A percentile compares a stretch with the other conserved stretches of the same genome.
phyloP scores from a whole-genome alignment of 176 grass and related monocot genomes.

The Bothriochloa decipiens region DNA sequence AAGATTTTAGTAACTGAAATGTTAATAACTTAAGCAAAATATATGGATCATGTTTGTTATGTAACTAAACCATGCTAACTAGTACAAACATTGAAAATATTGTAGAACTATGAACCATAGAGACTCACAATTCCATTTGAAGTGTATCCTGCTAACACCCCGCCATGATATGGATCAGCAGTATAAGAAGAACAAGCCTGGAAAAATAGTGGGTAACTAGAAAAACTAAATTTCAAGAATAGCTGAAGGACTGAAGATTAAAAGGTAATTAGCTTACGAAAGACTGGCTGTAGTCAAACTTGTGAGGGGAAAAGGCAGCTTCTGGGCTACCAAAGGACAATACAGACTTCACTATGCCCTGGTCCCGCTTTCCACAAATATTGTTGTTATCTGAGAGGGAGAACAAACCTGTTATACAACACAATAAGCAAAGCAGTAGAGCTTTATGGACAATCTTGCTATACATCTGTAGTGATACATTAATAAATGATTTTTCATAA shows the following conservation, averaged over 20 bases:
- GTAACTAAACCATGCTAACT: neutral
- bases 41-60: neutral
- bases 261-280: constrained; percentile 49
- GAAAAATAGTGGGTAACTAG: constrained; percentile 2
- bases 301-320: constrained; percentile 40
- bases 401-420: constrained; percentile 23
- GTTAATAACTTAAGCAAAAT: neutral
- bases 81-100: neutral
- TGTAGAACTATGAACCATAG: neutral
- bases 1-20: neutral
- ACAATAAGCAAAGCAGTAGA: neutral
- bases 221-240: constrained; percentile 26
- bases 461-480: neutral
- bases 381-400: constrained; percentile 38
- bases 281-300: constrained; percentile 53
- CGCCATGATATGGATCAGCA: constrained; percentile 55
- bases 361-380: constrained; percentile 24
- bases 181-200: constrained; percentile 54
- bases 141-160: constrained; percentile 51
- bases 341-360: constrained; percentile 34
- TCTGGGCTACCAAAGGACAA: constrained; percentile 45
- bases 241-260: neutral
- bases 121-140: constrained; percentile 45
- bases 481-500: constrained; percentile 2
- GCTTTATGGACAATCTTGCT: neutral